phyloP scores from a whole-genome alignment of 2,329 filamentous ascomycete genomes.

The Niveomyces coronatus region DNA sequence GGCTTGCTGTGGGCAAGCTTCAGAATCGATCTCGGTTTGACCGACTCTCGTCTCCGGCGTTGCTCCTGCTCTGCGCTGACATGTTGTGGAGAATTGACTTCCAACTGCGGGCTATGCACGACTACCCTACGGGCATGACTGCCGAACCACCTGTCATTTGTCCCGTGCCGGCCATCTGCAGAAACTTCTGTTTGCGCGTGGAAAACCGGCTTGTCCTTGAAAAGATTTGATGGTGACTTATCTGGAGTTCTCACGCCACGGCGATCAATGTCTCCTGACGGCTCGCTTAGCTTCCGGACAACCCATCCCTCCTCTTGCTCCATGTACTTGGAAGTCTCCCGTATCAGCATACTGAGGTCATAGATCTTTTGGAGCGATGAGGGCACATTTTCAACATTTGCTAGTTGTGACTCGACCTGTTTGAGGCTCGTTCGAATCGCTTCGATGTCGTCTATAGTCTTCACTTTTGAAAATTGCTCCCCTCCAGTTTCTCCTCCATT shows the following conservation, averaged over 20 bases:
- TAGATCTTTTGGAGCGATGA: slow-evolving; percentile 17
- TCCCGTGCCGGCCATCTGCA: no score
- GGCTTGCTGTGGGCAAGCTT: slow-evolving; percentile 15
- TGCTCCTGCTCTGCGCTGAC: slow-evolving; percentile 28
- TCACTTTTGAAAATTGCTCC: background rate
- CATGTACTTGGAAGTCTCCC: slow-evolving; percentile 20
- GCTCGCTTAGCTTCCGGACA: slow-evolving; percentile 14
- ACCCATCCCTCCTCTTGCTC: slow-evolving; percentile 21
- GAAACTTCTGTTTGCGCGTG: no score
- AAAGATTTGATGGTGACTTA: no score
- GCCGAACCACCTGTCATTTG: no score
- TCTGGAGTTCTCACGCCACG: slow-evolving; percentile 1
- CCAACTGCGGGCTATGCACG: slow-evolving; percentile 21
- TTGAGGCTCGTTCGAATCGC: slow-evolving; percentile 8
- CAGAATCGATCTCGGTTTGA: slow-evolving; percentile 24
- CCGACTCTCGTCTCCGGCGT: slow-evolving; percentile 21
- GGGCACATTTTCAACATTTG: slow-evolving; percentile 11
- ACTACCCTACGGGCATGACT: slow-evolving; percentile 19
- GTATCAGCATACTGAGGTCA: slow-evolving; percentile 19
- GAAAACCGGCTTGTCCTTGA: no score
- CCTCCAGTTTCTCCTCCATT: background rate
- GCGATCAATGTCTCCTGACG: background rate
- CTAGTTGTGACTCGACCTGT: slow-evolving; percentile 13
- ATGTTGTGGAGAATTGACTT: slow-evolving; percentile 15
- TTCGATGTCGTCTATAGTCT: slow-evolving; percentile 5